Conservation (phyloP, 345 rosid species). For the Orychophragmus violaceus region DNA sequence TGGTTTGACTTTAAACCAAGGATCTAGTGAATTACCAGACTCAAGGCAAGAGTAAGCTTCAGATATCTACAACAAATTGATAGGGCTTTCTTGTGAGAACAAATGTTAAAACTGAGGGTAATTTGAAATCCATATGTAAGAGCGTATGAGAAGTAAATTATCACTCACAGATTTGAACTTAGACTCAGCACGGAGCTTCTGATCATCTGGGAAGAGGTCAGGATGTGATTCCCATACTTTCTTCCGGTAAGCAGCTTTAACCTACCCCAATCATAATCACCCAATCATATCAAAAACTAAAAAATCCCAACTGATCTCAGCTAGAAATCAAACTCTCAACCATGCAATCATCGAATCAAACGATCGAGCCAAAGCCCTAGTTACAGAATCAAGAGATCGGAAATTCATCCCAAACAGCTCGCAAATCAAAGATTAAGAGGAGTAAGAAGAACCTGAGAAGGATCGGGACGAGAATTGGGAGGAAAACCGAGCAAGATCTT, state of each 20-base stretch:
- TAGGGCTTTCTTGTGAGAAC: background rate
- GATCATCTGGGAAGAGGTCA: conserved; percentile 66
- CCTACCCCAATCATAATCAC: conserved; percentile 34
- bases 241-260: conserved; percentile 75
- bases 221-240: conserved; percentile 92
- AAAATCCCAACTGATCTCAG: too few species aligned
- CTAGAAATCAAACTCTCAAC: too few species aligned
- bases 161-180: conserved; percentile 55
- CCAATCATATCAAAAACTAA: too few species aligned
- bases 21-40: conserved; percentile 40
- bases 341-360: background rate
- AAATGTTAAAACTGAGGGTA: too few species aligned
- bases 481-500: conserved; percentile 67
- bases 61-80: conserved; percentile 46
- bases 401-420: too few species aligned
- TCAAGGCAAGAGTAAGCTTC: conserved; percentile 60
- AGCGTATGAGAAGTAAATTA: too few species aligned
- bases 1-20: too few species aligned
- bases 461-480: conserved; percentile 53
- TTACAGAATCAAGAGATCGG: background rate
- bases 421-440: too few species aligned
- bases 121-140: too few species aligned
- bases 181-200: conserved; percentile 66
- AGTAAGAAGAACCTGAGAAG: conserved; percentile 50
- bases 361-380: background rate